These are phyloP conservation scores for Myxozyma kluyveri DNA, from an alignment of 805 yeast genomes.

Conservation along the genomic window DNA sequence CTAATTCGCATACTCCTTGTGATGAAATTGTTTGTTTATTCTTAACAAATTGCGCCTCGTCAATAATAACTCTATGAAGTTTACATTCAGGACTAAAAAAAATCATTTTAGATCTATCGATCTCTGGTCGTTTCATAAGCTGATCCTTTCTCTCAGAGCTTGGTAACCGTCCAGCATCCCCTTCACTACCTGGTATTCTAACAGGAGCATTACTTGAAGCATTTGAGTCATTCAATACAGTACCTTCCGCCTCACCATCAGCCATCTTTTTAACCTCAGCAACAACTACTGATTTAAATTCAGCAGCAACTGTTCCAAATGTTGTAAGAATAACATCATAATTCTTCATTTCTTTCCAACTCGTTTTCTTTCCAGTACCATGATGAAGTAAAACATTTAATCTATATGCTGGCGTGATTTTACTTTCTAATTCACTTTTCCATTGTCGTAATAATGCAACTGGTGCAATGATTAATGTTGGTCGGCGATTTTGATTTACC, in stretches of 20 bases:
- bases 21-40: conserved; percentile 62
- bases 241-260: conserved; percentile 91
- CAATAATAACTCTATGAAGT: conserved; percentile 98
- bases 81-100: conserved; percentile 85
- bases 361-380: conserved; percentile 88
- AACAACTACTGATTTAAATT: conserved; percentile 69
- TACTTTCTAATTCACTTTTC: conserved; percentile 78
- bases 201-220: conserved; percentile 49
- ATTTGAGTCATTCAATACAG: no score
- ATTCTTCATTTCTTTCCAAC: conserved; percentile 85
- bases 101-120: conserved; percentile 94
- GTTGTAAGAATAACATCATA: conserved; percentile 93
- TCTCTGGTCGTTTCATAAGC: no score
- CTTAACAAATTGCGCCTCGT: conserved; percentile 97
- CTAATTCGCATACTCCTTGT: conserved; percentile 91
- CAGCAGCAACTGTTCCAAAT: conserved; percentile 80
- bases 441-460: conserved; percentile 96
- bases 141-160: no score
- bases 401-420: conserved; percentile 66
- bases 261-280: conserved; percentile 49
- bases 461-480: conserved; percentile 92
- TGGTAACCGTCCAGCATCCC: no score
- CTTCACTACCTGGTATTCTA: no score
- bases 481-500: conserved; percentile 96
- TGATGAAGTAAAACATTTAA: conserved; percentile 87